Base-by-base conservation (phyloP, 352 stramenopile genomes). In the Phytophthora citricola region DNA sequence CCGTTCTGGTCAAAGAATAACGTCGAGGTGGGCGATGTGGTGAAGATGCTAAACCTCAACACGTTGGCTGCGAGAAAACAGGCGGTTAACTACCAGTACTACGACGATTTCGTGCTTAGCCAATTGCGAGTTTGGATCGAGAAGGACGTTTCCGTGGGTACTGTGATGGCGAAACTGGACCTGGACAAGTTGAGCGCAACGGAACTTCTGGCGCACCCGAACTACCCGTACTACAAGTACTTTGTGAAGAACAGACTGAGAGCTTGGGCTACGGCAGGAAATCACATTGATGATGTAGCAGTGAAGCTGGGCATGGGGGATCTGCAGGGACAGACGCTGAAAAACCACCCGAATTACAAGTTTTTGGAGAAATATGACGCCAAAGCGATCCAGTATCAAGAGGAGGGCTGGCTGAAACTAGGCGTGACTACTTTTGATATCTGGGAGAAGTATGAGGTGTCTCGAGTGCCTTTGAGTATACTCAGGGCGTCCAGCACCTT, bases 161-260 rank as follows among this genome's bases (percentile, higher is more conserved):
- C 41, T 38, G 61, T 58, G 10, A 64, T 69, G 61, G 24, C 15
- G 12, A 63, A 47, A n/a, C 10, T 69, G 8, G 41, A 47, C 4
- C 22, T 69, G 17, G 40, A 58, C 14, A 34, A 58, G 3, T 11
- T 69, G 26, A 43, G 45, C n/a, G 46, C 29, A 36, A 17, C 45
- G 1, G 53, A n/a, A 22, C 5, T 69, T 2, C n/a, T 48, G 5
- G 10, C 14, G 2, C 44, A 69, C 39, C 36, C 38, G 17, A 69
- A 69, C 11, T 69, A 69, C 38, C 0, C 7, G 22, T 69, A 50
- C 22, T 69, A 69, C 46, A 45, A 64, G n/a, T 27, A 1, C 15
- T 64, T 50, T 38, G 52, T 69, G 2, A 58, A 24, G 8, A 49
- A 24, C 31, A 58, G 58, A 5, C 44, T 69, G 22, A 69, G 20